Percentiles rank a stretch among this genome's conserved stretches.
phyloP scores from a whole-genome alignment of 768 basidiomycete species.

The Leccinum truebloodii region DNA sequence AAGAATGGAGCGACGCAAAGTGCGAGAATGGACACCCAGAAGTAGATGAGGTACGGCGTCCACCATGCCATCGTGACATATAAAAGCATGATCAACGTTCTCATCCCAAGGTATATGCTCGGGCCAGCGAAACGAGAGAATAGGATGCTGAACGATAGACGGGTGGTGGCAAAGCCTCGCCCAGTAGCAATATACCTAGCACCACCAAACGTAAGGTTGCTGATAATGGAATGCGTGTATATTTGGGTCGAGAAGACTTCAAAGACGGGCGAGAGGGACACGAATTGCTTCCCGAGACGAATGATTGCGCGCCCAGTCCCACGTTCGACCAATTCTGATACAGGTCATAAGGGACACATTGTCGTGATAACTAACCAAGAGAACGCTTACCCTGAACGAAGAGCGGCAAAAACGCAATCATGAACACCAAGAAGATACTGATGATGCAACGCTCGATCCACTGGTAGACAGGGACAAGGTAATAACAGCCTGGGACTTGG shows the following conservation, averaged over 20 bases:
- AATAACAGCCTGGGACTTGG: constrained; percentile 86
- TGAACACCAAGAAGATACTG: constrained; percentile 97
- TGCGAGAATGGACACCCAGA: constrained; percentile 94
- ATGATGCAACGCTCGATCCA: constrained; percentile 98
- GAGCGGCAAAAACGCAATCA: constrained; percentile 93
- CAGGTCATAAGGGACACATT: constrained; percentile 2
- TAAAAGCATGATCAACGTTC: constrained; percentile 87
- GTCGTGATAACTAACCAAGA: constrained; percentile 15
- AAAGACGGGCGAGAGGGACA: constrained; percentile 92
- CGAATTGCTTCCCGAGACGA: constrained; percentile 91
- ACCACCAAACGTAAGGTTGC: constrained; percentile 96
- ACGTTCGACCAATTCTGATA: constrained; percentile 88
- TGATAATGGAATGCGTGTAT: constrained; percentile 95
- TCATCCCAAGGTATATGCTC: constrained; percentile 95
- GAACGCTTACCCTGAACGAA: constrained; percentile 82
- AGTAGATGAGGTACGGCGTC: constrained; percentile 93
- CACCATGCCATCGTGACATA: constrained; percentile 92
- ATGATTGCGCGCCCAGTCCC: constrained; percentile 90
- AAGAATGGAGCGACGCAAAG: constrained; percentile 95
- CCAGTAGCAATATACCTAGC: constrained; percentile 99
- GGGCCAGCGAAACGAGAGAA: constrained; percentile 99
- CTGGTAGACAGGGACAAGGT: constrained; percentile 86
- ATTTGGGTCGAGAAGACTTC: constrained; percentile 99
- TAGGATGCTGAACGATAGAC: constrained; percentile 92
- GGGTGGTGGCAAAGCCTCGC: constrained; percentile 95